Base-by-base conservation (phyloP, 495 filamentous ascomycete genomes). In the Neurospora sp. region DNA sequence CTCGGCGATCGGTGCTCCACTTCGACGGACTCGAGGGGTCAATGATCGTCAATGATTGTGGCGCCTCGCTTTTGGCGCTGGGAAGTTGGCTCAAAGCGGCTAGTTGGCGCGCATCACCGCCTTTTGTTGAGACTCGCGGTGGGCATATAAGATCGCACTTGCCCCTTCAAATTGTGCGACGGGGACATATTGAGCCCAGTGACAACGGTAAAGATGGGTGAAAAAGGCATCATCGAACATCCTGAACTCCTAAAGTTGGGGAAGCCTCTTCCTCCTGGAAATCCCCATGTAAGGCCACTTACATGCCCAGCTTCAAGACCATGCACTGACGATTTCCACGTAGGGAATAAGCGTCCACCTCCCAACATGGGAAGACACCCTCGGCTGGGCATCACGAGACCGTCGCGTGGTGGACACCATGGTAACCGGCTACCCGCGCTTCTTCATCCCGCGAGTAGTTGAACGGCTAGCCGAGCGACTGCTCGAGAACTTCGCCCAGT, bases 291-390 rank as follows among this genome's bases (percentile, higher is more conserved):
- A 27, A 72, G 73, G 73, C 1, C 37, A 9, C 3, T 46, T 38
- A 59, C 10, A 12, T 12, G 37, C 14, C 5, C 18, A 44, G 40
- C 40, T 12, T 14, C 16, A 20, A 18, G 2, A 16, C 16, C 16
- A 46, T 20, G 12, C 5, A n/a, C 53, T 61, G 27, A 61, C 53
- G 0, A 16, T 35, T 16, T 35, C 5, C 4, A 31, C 53, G 6
- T 39, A 80, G 78, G 78, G 73, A 20, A 40, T 80, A 41, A 76
- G 77, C 42, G 78, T 80, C n/a, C 73, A 75, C 16, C 74, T 80
- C 41, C 78, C 78, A 3, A 77, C 69, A 35, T 80, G 78, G 78
- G 53, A 53, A 12, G 77, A 80, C 59, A 77, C 73, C 0, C 46
- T 77, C n/a, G 78, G 78, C 4, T 80, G 78, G 78, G 77, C 74